These are phyloP conservation scores for Mycena citricolor DNA, from an alignment of 1,284 basidiomycete species.

Conservation along the genomic window DNA sequence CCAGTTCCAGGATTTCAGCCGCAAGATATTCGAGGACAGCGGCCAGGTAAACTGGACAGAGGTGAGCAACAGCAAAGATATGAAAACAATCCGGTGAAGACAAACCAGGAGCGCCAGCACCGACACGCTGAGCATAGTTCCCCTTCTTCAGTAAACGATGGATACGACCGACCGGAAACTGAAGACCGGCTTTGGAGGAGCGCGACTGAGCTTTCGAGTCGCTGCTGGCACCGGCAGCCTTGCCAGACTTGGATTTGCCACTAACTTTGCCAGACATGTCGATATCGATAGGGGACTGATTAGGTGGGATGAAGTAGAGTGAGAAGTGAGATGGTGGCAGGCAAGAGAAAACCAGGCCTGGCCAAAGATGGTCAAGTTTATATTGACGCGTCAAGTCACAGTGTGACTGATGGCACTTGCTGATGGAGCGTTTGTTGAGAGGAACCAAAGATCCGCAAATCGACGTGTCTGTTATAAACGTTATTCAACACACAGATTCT, in stretches of 20 bases:
- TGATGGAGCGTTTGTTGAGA: conserved; percentile 18
- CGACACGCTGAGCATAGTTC: conserved; percentile 54
- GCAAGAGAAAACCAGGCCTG: too few species aligned
- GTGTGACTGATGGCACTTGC: conserved; percentile 16
- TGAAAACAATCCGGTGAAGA: conserved; percentile 11
- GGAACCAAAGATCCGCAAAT: conserved; percentile 13
- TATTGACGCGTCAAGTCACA: conserved; percentile 19
- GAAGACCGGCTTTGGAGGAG: conserved; percentile 58
- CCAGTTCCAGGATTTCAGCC: conserved; percentile 87
- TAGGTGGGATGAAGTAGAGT: background rate
- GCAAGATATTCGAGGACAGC: conserved; percentile 83
- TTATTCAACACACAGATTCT: background rate
- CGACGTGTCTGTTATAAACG: conserved; percentile 20
- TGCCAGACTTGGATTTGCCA: conserved; percentile 58
- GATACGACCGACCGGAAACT: conserved; percentile 83
- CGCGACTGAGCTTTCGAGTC: conserved; percentile 66
- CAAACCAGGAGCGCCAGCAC: conserved; percentile 76
- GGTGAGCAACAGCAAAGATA: background rate
- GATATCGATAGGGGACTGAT: too few species aligned
- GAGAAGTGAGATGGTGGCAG: conserved; percentile 9
- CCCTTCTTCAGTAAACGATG: conserved; percentile 63
- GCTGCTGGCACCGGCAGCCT: conserved; percentile 50
- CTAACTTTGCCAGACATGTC: conserved; percentile 10
- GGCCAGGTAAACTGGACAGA: conserved; percentile 66
- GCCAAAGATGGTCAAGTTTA: too few species aligned